phyloP scores from a whole-genome alignment of 345 rosid species.

The Excoecaria cochinchinensis region DNA sequence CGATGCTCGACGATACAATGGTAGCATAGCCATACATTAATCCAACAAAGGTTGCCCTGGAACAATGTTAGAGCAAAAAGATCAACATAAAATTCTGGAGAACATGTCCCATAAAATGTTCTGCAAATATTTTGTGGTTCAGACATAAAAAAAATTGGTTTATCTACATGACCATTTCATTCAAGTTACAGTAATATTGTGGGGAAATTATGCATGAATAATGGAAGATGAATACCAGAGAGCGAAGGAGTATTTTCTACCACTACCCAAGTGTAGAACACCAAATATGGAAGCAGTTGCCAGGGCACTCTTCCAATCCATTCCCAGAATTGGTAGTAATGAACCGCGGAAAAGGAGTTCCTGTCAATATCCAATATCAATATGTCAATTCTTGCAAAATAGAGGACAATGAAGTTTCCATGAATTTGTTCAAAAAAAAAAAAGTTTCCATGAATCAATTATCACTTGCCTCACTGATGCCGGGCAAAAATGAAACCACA shows the following conservation, averaged over 20 bases:
- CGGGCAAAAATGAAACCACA: constrained; percentile 73
- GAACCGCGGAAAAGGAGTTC: constrained; percentile 85
- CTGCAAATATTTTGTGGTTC: neutral
- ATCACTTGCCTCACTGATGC: constrained; percentile 69
- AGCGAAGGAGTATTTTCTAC: constrained; percentile 85
- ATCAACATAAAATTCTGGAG: neutral
- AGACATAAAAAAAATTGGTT: too few relatives aligned
- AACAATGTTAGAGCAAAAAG: constrained; percentile 5
- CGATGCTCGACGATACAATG: constrained; percentile 53
- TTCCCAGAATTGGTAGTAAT: constrained; percentile 65
- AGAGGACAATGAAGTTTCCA: neutral
- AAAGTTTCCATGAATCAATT: constrained; percentile 1
- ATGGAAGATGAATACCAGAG: constrained; percentile 52
- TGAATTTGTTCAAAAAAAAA: too few relatives aligned
- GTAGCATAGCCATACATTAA: constrained; percentile 67
- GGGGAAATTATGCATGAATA: neutral
- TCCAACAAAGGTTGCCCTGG: constrained; percentile 90
- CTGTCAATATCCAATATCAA: constrained; percentile 32
- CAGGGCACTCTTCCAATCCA: constrained; percentile 58
- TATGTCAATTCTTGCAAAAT: neutral
- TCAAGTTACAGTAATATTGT: neutral
- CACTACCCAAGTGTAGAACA: constrained; percentile 70
- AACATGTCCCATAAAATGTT: neutral
- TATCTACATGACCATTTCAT: too few relatives aligned
- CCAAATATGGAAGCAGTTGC: constrained; percentile 65